A percentile compares a stretch with the other conserved stretches of the same genome.
Conservation (phyloP, 805 yeast species). For the Metschnikowia kunwiensis region DNA sequence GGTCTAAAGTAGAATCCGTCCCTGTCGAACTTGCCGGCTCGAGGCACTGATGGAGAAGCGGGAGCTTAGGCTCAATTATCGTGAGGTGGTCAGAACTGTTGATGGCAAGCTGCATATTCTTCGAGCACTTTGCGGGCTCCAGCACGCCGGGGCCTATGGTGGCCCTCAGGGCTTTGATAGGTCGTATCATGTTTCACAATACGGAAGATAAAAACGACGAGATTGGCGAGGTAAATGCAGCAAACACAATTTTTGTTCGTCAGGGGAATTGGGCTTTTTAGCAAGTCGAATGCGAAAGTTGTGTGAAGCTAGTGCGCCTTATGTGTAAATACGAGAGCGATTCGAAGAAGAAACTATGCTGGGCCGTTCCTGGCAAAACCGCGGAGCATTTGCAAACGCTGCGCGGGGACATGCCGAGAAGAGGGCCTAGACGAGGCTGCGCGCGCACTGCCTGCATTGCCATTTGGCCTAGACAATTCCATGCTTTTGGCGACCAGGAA, state of each 20-base stretch:
- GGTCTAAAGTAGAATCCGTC: conserved; percentile 12
- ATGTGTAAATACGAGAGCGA: conserved; percentile 3
- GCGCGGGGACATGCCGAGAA: no score
- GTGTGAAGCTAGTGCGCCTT: conserved; percentile 4
- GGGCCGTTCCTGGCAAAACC: background rate
- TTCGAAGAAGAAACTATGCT: background rate
- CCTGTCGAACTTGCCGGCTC: background rate
- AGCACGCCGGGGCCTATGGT: conserved; percentile 14
- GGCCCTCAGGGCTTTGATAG: conserved; percentile 14
- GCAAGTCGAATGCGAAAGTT: conserved; percentile 2
- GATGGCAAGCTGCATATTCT: conserved; percentile 35
- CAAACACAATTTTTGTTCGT: no score
- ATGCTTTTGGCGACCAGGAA: no score
- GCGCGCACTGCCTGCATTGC: conserved; percentile 1
- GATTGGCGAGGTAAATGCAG: no score
- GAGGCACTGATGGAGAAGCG: conserved; percentile 29
- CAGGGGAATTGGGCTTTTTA: no score
- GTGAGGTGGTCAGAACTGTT: conserved; percentile 33
- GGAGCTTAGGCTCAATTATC: conserved; percentile 38
- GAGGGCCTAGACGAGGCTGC: conserved; percentile 6
- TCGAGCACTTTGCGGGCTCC: conserved; percentile 36
- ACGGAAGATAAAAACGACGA: no score
- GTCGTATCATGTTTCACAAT: background rate
- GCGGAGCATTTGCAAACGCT: conserved; percentile 8
- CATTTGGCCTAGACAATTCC: no score